Evolutionary conservation across 495 filamentous ascomycete species (phyloP).

Genomic region (Penicillium paradoxum): DNA sequence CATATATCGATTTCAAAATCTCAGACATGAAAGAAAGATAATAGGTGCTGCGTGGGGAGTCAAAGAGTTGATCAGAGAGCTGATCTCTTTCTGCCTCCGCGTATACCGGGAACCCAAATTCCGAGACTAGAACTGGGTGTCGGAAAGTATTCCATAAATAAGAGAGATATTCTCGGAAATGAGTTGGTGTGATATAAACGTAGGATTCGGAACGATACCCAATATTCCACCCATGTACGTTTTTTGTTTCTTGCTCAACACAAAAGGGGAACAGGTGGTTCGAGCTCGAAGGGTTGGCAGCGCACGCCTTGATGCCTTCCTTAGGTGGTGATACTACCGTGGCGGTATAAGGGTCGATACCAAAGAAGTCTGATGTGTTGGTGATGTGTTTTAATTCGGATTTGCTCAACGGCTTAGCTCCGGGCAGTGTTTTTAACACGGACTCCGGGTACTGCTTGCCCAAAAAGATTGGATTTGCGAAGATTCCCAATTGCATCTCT

Average conservation of each 20-base stretch:
- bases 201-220: slow-evolving; percentile 38
- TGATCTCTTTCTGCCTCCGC: slow-evolving; percentile 22
- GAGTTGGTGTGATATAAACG: slow-evolving; percentile 38
- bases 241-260: slow-evolving; percentile 31
- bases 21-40: slow-evolving; percentile 41
- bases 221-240: slow-evolving; percentile 38
- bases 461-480: slow-evolving; percentile 38
- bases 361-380: slow-evolving; percentile 41
- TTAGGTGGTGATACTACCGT: slow-evolving; percentile 33
- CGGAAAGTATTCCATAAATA: slow-evolving; percentile 44
- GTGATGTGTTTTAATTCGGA: slow-evolving; percentile 30
- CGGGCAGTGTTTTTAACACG: slow-evolving; percentile 24
- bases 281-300: slow-evolving; percentile 19
- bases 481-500: slow-evolving; percentile 35
- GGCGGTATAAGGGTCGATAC: slow-evolving; percentile 44
- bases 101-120: slow-evolving; percentile 39
- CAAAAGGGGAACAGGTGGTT: slow-evolving; percentile 37
- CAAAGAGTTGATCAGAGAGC: slow-evolving; percentile 34
- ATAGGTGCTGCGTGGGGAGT: slow-evolving; percentile 36
- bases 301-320: slow-evolving; percentile 34
- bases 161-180: slow-evolving; percentile 37
- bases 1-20: slow-evolving; percentile 38
- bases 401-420: slow-evolving; percentile 26
- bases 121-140: slow-evolving; percentile 31
- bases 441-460: slow-evolving; percentile 39